A percentile compares a stretch with the other conserved stretches of the same genome.
Evolutionary conservation across 805 yeast species (phyloP).

Genomic region (Pichia kluyveri): DNA sequence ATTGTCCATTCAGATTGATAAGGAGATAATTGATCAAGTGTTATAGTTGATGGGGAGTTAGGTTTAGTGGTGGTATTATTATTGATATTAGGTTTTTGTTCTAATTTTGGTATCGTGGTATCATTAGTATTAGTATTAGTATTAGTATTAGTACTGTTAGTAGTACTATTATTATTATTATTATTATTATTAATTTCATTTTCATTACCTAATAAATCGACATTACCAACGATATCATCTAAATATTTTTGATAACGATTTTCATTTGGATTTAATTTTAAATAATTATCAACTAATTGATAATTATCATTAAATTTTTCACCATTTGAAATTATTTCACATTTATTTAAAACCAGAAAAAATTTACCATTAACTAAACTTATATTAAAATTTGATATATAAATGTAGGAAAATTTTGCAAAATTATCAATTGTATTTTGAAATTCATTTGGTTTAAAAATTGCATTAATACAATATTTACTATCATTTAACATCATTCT

Average conservation of each 20-base stretch:
- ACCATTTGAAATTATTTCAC: slow-evolving; percentile 27
- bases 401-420: slow-evolving; percentile 17
- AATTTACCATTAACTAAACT: slow-evolving; percentile 20
- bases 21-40: slow-evolving; percentile 85
- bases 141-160: background rate
- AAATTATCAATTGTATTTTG: slow-evolving; percentile 22
- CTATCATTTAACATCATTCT: slow-evolving; percentile 48
- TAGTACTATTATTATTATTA: background rate
- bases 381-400: slow-evolving; percentile 14
- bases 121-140: background rate
- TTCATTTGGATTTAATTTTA: slow-evolving; percentile 49
- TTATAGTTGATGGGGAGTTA: slow-evolving; percentile 26
- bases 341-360: slow-evolving; percentile 21
- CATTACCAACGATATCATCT: background rate
- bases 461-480: slow-evolving; percentile 38
- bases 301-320: slow-evolving; percentile 14
- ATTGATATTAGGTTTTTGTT: slow-evolving; percentile 4
- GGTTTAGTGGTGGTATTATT: slow-evolving; percentile 1
- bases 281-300: slow-evolving; percentile 42
- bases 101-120: background rate
- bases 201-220: too few relatives aligned
- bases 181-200: background rate
- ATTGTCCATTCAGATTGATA: slow-evolving; percentile 88
- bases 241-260: slow-evolving; percentile 21
- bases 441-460: slow-evolving; percentile 37